A percentile compares a stretch with the other conserved stretches of the same genome.
phyloP scores from a whole-genome alignment of 2,329 filamentous ascomycete genomes.

The Calonectria pseudoturangicola region DNA sequence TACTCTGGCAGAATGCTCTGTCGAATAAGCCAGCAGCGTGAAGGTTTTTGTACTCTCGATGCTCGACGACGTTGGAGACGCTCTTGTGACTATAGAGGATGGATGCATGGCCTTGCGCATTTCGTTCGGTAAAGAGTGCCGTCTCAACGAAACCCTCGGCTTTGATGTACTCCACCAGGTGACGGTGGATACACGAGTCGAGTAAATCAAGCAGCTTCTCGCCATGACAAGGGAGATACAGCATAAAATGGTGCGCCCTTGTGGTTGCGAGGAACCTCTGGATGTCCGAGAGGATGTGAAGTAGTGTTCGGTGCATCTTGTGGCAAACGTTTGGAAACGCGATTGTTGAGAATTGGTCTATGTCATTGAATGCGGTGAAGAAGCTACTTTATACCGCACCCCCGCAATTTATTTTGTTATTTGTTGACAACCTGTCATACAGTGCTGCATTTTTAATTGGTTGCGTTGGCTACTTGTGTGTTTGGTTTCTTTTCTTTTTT shows the following conservation, averaged over 20 bases:
- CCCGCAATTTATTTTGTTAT: constrained; percentile 12
- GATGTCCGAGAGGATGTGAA: not conserved
- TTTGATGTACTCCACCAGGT: not conserved
- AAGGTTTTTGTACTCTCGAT: not conserved
- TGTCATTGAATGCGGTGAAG: not conserved
- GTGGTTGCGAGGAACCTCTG: not conserved
- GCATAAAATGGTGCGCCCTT: constrained; percentile 9
- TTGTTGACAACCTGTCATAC: not conserved
- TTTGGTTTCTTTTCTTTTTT: constrained; percentile 14
- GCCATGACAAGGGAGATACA: constrained; percentile 2
- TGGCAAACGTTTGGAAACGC: not conserved
- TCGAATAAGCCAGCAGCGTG: constrained; percentile 1
- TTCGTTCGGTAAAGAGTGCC: not conserved
- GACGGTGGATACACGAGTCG: not conserved
- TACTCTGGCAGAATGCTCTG: not conserved
- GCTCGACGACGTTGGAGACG: not conserved
- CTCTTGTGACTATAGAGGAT: not conserved
- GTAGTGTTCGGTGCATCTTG: not conserved
- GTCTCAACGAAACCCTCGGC: constrained; percentile 5
- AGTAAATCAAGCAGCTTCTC: not conserved
- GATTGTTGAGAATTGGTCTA: not conserved
- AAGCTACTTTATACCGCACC: constrained; percentile 20
- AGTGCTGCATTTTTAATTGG: constrained; percentile 4
- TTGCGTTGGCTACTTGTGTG: not conserved
- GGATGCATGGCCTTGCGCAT: not conserved